A percentile compares a stretch with the other conserved stretches of the same genome.
These are phyloP conservation scores for Puccinia novopanici DNA, from an alignment of 1,284 basidiomycete species.

Conservation along the genomic window DNA sequence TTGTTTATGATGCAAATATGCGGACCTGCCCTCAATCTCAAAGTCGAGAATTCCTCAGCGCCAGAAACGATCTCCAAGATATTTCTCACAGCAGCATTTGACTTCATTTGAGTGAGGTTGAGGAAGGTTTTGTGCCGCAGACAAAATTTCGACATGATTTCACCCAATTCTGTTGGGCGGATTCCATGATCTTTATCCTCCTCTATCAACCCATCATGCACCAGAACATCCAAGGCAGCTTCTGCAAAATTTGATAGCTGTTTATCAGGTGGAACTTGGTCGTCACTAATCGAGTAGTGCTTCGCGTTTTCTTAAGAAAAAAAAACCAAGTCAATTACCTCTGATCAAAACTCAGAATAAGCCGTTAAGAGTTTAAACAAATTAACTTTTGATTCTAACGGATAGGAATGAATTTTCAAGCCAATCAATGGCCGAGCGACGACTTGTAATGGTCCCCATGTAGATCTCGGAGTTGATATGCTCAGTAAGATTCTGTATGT, in stretches of 20 bases:
- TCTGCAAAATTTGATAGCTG: conserved; percentile 28
- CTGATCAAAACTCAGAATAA: not conserved
- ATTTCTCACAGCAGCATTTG: conserved; percentile 34
- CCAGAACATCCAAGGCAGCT: conserved; percentile 30
- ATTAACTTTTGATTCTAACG: conserved; percentile 44
- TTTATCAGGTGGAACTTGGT: conserved; percentile 24
- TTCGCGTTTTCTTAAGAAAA: conserved; percentile 40
- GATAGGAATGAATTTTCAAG: conserved; percentile 50
- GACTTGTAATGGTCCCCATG: conserved; percentile 62
- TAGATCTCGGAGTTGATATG: conserved; percentile 91
- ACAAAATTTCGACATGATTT: conserved; percentile 49
- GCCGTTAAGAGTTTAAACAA: not conserved
- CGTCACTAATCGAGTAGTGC: conserved; percentile 36
- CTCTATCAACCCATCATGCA: conserved; percentile 42
- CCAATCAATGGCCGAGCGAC: conserved; percentile 35
- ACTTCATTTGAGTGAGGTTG: conserved; percentile 19
- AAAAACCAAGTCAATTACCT: not conserved
- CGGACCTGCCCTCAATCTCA: conserved; percentile 41
- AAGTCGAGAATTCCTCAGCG: conserved; percentile 46
- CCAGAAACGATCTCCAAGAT: conserved; percentile 33
- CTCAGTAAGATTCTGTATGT: conserved; percentile 74
- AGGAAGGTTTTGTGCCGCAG: conserved; percentile 47
- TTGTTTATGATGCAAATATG: not conserved
- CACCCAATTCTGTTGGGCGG: conserved; percentile 44
- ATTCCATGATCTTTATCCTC: conserved; percentile 29